A percentile compares a stretch with the other conserved stretches of the same genome.
Conservation (phyloP, 208 protist genomes). For the Crithidia sp. region DNA sequence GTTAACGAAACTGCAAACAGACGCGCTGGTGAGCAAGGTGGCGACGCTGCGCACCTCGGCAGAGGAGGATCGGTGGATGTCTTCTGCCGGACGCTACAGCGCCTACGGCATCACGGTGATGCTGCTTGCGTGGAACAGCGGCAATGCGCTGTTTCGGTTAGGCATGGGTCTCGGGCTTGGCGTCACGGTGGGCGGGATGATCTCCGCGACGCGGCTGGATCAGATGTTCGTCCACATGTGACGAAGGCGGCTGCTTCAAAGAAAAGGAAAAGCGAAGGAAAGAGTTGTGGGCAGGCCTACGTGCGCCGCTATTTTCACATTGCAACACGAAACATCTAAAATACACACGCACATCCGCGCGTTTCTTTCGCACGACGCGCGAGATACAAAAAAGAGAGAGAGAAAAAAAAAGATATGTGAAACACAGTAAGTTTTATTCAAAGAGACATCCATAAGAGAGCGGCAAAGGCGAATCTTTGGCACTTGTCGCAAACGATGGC, state of each 20-base stretch:
- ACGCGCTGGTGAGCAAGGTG: conserved; percentile 62
- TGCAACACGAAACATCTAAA: too few relatives aligned
- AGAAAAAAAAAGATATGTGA: not conserved
- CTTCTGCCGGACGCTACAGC: conserved; percentile 53
- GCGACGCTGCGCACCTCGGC: conserved; percentile 46
- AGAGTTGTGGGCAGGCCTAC: not conserved
- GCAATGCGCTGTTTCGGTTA: conserved; percentile 52
- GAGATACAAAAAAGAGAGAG: not conserved
- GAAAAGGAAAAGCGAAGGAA: not conserved
- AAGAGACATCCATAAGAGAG: too few relatives aligned
- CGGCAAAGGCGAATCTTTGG: too few relatives aligned
- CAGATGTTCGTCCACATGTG: conserved; percentile 54
- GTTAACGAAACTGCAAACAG: conserved; percentile 70
- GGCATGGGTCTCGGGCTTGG: conserved; percentile 77
- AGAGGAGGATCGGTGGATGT: conserved; percentile 73
- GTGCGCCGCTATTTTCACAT: too few relatives aligned
- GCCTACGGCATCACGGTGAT: conserved; percentile 63
- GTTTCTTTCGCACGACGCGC: too few relatives aligned
- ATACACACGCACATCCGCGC: too few relatives aligned
- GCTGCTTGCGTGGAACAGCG: conserved; percentile 80
- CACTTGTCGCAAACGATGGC: too few relatives aligned
- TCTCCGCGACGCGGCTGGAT: conserved; percentile 70
- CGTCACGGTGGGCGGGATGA: conserved; percentile 40
- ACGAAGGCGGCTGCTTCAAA: not conserved
- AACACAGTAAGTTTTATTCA: not conserved